Evolutionary conservation across 164 flowering plant species (phyloP), one percentile per base, ranked within the genome.

Genomic region (Cinnamomum chago): DNA sequence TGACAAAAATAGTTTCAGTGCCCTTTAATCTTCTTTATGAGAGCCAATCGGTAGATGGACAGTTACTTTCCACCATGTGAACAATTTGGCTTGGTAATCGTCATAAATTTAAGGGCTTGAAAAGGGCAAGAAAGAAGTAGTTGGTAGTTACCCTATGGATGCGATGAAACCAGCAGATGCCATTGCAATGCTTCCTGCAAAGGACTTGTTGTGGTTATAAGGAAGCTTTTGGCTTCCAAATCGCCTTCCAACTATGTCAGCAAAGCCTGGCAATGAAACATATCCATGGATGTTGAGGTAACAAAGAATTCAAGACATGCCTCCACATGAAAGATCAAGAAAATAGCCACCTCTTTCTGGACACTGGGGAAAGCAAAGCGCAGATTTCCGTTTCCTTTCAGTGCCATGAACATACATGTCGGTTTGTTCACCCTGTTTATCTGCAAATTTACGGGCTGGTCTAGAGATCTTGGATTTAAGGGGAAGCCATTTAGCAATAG

Each of bases 221-320:
- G 98, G 97, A 77, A 95, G 83, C 80, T 92, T 95, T 55, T 76
- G 71, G 33, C 9, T 47, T 17, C 97, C 99, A 74, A 88, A 89
- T 71, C 90, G 84, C 82, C 99, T 89, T 68, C 97, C 99, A 7
- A 93, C 82, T 67, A 95, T 78, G 77, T 95, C 99, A 60, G 99
- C 99, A 22, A 93, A 20, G 28, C 99, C 98, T 95, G 70, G 62
- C 3, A 51, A 28, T 60, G 51, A 66, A 52, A 28, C 2, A 25
- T 30, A 62, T 40, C 2, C 28, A 71, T 13, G 10, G 7, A 73
- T 68, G 35, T 14, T 35, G 58, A 66, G 62, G 58, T 13, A 27
- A 30, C 20, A 55, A 55, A 18, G 60, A 14, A 67, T 28, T 4
- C 50, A 67, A 9, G 22, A 18, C 18, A 15, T 10, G 18, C n/a